phyloP scores from a whole-genome alignment of 441 rosid genomes.

The Gossypium trilobum region DNA sequence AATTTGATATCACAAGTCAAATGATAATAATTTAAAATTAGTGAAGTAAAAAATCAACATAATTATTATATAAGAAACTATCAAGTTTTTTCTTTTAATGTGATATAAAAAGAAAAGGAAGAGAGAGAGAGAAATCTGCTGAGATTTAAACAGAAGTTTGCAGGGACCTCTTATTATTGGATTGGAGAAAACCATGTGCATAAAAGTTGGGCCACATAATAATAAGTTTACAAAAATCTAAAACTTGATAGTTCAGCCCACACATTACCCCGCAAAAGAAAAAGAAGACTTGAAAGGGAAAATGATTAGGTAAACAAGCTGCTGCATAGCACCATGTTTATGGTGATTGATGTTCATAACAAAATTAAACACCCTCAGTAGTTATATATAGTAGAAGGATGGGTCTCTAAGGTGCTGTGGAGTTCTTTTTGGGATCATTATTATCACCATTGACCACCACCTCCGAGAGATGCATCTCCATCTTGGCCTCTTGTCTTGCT shows the following conservation, averaged over 20 bases:
- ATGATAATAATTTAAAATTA: too few relatives aligned
- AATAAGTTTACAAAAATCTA: not conserved
- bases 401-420: not conserved
- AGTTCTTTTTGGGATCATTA: conserved; percentile 10
- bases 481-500: conserved; percentile 24
- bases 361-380: not conserved
- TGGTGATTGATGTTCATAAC: not conserved
- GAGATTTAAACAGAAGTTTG: too few relatives aligned
- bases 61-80: too few relatives aligned
- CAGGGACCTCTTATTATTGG: too few relatives aligned
- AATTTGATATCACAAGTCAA: too few relatives aligned
- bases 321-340: not conserved
- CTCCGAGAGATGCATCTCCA: conserved; percentile 26
- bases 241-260: not conserved
- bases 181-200: not conserved
- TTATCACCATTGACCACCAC: conserved; percentile 20
- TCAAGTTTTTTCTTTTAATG: too few relatives aligned
- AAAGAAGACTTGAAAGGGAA: not conserved
- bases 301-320: not conserved
- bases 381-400: not conserved
- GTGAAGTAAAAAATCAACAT: too few relatives aligned
- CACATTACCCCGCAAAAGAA: not conserved
- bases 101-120: too few relatives aligned
- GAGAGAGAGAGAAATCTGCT: too few relatives aligned
- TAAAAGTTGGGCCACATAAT: not conserved